Base-by-base conservation (phyloP, 441 rosid species). In the Viola pubescens region DNA sequence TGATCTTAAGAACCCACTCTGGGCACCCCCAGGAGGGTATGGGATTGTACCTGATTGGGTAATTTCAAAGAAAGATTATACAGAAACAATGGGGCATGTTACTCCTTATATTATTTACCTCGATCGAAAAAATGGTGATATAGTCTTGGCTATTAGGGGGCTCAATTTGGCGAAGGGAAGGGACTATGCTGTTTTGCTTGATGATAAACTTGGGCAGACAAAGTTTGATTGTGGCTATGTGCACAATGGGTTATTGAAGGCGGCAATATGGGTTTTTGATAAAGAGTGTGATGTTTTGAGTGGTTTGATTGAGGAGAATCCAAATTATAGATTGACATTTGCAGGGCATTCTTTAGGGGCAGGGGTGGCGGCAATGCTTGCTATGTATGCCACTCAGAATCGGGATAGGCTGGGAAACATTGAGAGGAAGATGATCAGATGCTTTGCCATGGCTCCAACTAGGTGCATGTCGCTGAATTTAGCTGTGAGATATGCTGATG, bases 311-410 rank as follows among this genome's bases (percentile, higher is more conserved):
- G 81, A 77, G 76, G 75, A 62, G 58, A 76, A 82, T 67, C 87
- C 91, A 10, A 44, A 68, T 48, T 91, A 88, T 68, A 77, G 75
- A 4, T 75, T 91, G 80, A 86, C 90, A 5, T 86, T 88, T 77
- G 82, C 75, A 6, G 96, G 97, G 37, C 97, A 91, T 74, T 91
- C 96, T 10, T 66, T 91, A 40, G 97, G 94, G 59, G 94, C 91
- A 0, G 94, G 94, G 48, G 72, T 91, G 62, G 92, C 74, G 46
- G 73, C 96, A 2, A 57, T 86, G 80, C 64, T 91, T 74, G 82
- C 71, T 41, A 73, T 86, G 54, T 70, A 81, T 54, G 83, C 75
- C 0, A 66, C 81, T 69, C 85, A 83, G 73, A 84, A 84, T 63
- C 79, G 69, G 48, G 68, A 52, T 61, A 83, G 75, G 65, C 70